Percentiles rank a stretch among this genome's conserved stretches.
These are phyloP conservation scores for Flaveria sonorensis DNA, from an alignment of 129 eudicot species.

Conservation along the genomic window DNA sequence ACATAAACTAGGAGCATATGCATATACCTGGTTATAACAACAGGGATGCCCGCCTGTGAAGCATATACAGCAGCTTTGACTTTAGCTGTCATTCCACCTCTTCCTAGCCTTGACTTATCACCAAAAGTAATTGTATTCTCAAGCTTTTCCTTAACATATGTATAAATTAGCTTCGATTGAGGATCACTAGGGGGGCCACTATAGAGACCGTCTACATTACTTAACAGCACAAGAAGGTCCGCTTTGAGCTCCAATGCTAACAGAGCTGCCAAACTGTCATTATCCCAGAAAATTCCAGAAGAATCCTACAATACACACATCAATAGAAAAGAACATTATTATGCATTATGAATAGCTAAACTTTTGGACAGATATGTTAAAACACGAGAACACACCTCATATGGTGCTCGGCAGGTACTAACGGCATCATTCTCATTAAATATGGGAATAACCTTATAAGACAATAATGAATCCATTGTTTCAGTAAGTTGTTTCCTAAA, in stretches of 20 bases:
- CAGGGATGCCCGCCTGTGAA: no score
- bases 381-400: slow-evolving; percentile 61
- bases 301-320: slow-evolving; percentile 58
- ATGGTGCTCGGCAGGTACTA: slow-evolving; percentile 93
- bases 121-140: no score
- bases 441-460: slow-evolving; percentile 73
- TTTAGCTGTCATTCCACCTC: no score
- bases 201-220: slow-evolving; percentile 94
- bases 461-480: slow-evolving; percentile 71
- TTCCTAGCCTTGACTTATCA: no score
- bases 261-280: slow-evolving; percentile 92
- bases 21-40: no score
- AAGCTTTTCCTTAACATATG: slow-evolving; percentile 16
- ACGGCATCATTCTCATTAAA: slow-evolving; percentile 93
- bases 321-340: neutral
- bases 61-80: no score
- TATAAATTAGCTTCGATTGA: slow-evolving; percentile 63
- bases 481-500: slow-evolving; percentile 80
- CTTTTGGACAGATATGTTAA: neutral
- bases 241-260: slow-evolving; percentile 94
- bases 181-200: slow-evolving; percentile 99
- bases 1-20: neutral
- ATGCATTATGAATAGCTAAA: neutral
- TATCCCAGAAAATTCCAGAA: no score
- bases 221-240: slow-evolving; percentile 87